Evolutionary conservation across 2,329 filamentous ascomycete genomes (phyloP).

Genomic region (Penicillium sp.): DNA sequence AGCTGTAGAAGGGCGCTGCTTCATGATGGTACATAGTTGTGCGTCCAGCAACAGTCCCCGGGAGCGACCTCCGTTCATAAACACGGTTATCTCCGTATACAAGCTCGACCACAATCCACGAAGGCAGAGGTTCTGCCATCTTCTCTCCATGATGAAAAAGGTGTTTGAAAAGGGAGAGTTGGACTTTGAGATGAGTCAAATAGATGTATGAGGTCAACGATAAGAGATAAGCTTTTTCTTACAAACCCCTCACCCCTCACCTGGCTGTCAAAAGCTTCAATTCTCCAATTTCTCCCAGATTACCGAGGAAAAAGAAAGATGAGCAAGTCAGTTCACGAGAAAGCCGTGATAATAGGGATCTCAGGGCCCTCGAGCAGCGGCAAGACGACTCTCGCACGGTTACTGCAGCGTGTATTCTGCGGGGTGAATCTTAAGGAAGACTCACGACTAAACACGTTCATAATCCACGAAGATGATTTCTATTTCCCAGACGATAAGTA

Average conservation of each 20-base stretch:
- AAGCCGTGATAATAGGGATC: conserved; percentile 68
- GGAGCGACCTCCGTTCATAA: too few species aligned
- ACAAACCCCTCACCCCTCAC: not conserved
- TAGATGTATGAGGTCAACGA: not conserved
- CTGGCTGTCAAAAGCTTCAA: too few species aligned
- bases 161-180: too few species aligned
- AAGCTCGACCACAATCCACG: too few species aligned
- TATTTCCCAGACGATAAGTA: conserved; percentile 76
- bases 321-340: not conserved
- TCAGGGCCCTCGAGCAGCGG: conserved; percentile 90
- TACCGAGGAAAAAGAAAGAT: not conserved
- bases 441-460: conserved; percentile 52
- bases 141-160: too few species aligned
- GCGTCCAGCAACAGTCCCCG: too few species aligned
- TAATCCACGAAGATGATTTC: conserved; percentile 96
- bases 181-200: too few species aligned
- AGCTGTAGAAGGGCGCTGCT: too few species aligned
- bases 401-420: conserved; percentile 79
- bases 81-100: too few species aligned
- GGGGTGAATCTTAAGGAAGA: conserved; percentile 11
- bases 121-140: too few species aligned
- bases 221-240: conserved; percentile 1
- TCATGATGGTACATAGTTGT: too few species aligned
- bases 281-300: conserved; percentile 11
- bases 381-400: conserved; percentile 87